Conservation (phyloP, 208 protist species). For the Plasmodiophora brassicae region DNA sequence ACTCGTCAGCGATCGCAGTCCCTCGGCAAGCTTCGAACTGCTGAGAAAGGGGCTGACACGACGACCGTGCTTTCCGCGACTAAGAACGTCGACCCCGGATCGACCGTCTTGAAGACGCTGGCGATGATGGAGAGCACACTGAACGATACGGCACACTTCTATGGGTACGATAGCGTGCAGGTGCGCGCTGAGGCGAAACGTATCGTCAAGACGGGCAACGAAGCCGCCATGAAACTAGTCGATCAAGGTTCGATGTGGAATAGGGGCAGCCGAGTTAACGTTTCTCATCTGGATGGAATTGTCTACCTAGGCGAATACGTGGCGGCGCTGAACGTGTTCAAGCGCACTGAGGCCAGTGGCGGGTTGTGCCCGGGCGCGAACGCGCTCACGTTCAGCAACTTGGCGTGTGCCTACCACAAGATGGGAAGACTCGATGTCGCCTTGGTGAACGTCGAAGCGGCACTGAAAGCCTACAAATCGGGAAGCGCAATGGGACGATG, state of each 20-base stretch:
- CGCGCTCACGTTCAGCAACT: slow-evolving; percentile 6
- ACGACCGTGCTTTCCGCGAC: too few species aligned
- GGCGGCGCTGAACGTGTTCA: not conserved
- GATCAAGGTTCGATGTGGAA: not conserved
- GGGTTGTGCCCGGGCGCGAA: not conserved
- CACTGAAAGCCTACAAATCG: not conserved
- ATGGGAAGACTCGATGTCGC: not conserved
- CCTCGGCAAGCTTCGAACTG: too few species aligned
- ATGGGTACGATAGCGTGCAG: slow-evolving; percentile 18
- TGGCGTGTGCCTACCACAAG: not conserved
- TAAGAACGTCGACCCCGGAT: too few species aligned
- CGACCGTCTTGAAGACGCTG: too few species aligned
- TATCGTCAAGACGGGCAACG: not conserved
- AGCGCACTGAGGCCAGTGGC: not conserved
- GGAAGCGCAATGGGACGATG: not conserved
- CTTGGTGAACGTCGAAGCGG: not conserved
- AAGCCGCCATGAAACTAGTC: not conserved
- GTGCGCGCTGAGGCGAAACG: not conserved
- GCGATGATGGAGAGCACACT: too few species aligned
- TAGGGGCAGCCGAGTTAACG: too few species aligned
- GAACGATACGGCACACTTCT: too few species aligned
- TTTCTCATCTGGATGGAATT: not conserved
- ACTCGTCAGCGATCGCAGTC: too few species aligned
- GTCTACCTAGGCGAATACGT: not conserved
- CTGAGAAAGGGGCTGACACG: too few species aligned